A percentile compares a stretch with the other conserved stretches of the same genome.
phyloP scores from a whole-genome alignment of 2,329 filamentous ascomycete species.

The Botrytis fabae region DNA sequence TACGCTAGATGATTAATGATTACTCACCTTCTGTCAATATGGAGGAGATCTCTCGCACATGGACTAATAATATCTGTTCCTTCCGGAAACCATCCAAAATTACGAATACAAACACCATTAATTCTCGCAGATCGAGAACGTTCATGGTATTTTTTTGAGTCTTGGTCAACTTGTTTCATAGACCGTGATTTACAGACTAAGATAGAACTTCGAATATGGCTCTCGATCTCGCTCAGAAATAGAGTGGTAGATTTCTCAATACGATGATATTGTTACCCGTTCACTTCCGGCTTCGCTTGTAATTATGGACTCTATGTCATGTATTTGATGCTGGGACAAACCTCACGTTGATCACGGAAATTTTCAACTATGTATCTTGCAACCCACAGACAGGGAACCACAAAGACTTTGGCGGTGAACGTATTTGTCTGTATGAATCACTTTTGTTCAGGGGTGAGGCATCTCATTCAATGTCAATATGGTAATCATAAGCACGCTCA shows the following conservation, averaged over 20 bases:
- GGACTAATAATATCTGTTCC: background rate
- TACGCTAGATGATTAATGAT: too few relatives aligned
- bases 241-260: background rate
- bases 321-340: background rate
- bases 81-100: background rate
- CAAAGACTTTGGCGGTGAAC: background rate
- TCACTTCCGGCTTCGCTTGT: background rate
- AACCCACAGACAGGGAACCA: too few relatives aligned
- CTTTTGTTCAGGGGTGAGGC: too few relatives aligned
- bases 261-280: background rate
- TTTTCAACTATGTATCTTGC: too few relatives aligned
- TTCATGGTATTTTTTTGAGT: background rate
- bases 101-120: fast-evolving
- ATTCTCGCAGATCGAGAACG: background rate
- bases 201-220: background rate
- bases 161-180: background rate
- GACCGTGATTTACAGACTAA: background rate
- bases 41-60: too few relatives aligned
- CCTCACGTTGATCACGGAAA: too few relatives aligned
- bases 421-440: background rate
- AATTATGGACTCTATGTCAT: background rate
- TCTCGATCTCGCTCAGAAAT: background rate
- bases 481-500: background rate
- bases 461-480: background rate
- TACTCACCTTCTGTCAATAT: too few relatives aligned